Base-by-base conservation (phyloP, 108 stramenopile species). In the Pseudonitzschia pungens region DNA sequence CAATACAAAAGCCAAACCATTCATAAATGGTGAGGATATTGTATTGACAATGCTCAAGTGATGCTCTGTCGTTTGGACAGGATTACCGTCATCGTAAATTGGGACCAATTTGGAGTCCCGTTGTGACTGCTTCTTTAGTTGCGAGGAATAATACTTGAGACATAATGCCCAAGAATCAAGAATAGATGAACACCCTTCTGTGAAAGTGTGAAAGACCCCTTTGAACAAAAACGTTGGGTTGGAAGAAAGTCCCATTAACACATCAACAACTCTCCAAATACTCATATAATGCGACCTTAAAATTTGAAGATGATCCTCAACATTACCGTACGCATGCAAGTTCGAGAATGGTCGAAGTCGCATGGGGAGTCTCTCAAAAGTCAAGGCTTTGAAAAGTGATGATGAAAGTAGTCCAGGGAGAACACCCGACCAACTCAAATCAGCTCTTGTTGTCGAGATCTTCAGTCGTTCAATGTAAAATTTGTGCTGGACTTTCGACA, bases 371-470 rank as follows among this genome's bases (percentile, higher is more conserved):
- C 69, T 69, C 62, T 85, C 86, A 63, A 87, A 89, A 11, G 77
- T 81, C 77, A 85, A 69, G 7, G 86, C 81, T 24, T 82, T 83
- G 36, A 74, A 60, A 36, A 85, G 56, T 29, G 79, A 72, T 12
- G 60, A 32, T 8, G 74, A 79, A 43, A 85, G 44, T 4, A 70
- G 42, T 51, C 57, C 68, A 14, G 84, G 83, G 16, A 83, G 74
- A 48, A 72, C 52, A 10, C 84, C 83, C n/a, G 86, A 81, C 79
- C 85, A 90, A 54, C 83, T 84, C 16, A 90, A 66, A 48, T 90
- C 81, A 16, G 83, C 70, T 57, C 68, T 82, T 12, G 84, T 69
- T 12, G 78, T 71, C 14, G 86, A 85, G 48, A 90, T 82, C 44
- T 65, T 71, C n/a, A 87, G 29, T 22, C 72, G 74, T 44, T 90